Percentiles rank a stretch among this genome's conserved stretches.
Conservation (phyloP, 176 grass and related monocot genomes). For the Echinochloa phyllopogon region DNA sequence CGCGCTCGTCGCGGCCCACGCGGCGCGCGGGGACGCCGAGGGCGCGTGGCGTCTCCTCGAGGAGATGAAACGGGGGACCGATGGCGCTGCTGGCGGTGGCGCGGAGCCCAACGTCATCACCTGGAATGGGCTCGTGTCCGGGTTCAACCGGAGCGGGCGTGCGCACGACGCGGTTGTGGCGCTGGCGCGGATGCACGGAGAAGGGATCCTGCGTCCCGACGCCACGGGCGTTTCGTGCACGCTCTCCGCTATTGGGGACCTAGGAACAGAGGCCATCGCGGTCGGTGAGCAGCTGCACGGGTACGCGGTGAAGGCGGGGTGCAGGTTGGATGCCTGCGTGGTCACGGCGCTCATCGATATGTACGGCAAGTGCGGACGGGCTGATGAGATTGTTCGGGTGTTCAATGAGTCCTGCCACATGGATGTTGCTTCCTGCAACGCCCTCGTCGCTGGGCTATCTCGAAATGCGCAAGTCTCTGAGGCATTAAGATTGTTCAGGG, state of each 20-base stretch:
- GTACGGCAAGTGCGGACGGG: constrained; percentile 54
- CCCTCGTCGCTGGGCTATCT: constrained; percentile 62
- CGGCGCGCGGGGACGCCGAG: constrained; percentile 38
- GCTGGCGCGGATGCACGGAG: constrained; percentile 54
- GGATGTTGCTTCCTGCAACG: constrained; percentile 71
- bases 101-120: constrained; percentile 64
- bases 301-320: constrained; percentile 49
- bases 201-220: constrained; percentile 54
- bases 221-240: constrained; percentile 49
- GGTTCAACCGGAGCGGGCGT: constrained; percentile 60
- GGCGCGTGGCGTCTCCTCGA: constrained; percentile 42
- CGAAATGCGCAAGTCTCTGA: constrained; percentile 53
- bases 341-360: constrained; percentile 61
- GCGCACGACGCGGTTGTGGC: constrained; percentile 36
- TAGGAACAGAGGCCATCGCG: not conserved
- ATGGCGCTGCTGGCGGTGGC: not conserved
- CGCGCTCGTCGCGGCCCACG: constrained; percentile 50
- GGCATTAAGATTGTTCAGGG: constrained; percentile 53
- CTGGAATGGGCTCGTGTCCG: constrained; percentile 68
- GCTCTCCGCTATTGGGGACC: constrained; percentile 53
- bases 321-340: constrained; percentile 44
- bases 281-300: constrained; percentile 64
- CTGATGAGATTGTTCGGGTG: constrained; percentile 54
- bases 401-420: constrained; percentile 45
- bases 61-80: constrained; percentile 47